Evolutionary conservation across 2,329 filamentous ascomycete species (phyloP).

Genomic region (Stylonectria norvegica): DNA sequence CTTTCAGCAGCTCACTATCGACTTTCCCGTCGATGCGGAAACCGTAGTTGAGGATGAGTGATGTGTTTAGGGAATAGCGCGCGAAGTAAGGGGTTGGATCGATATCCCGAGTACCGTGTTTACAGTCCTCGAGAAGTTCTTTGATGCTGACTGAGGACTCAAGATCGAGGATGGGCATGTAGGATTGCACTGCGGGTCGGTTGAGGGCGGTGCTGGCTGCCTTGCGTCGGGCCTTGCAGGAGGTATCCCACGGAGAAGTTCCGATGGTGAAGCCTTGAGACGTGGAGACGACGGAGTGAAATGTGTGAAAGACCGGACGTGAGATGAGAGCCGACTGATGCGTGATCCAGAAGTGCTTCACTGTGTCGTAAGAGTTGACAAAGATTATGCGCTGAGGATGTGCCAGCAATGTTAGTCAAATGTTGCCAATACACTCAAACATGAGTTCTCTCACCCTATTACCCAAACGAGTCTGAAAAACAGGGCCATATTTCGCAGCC

Average conservation of each 20-base stretch:
- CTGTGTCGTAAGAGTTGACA: conserved; percentile 73
- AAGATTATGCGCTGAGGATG: conserved; percentile 63
- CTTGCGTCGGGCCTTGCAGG: conserved; percentile 72
- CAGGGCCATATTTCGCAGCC: conserved; percentile 59
- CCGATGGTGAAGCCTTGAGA: conserved; percentile 80
- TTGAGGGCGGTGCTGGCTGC: conserved; percentile 77
- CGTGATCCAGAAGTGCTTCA: conserved; percentile 72
- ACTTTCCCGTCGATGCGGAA: conserved; percentile 70
- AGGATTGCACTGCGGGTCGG: conserved; percentile 69
- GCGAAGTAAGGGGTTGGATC: conserved; percentile 73
- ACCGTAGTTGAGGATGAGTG: conserved; percentile 75
- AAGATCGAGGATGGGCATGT: conserved; percentile 79
- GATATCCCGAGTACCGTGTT: conserved; percentile 59
- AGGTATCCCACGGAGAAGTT: conserved; percentile 80
- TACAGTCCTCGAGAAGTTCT: conserved; percentile 64
- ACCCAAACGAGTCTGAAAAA: conserved; percentile 66
- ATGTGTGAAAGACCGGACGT: conserved; percentile 74
- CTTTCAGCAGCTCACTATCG: conserved; percentile 62
- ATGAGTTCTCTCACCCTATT: conserved; percentile 50
- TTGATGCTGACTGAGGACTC: conserved; percentile 70
- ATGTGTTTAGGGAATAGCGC: conserved; percentile 73
- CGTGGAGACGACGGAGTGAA: conserved; percentile 73
- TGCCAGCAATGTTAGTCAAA: neutral
- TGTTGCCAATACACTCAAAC: neutral
- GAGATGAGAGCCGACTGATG: conserved; percentile 77